A percentile compares a stretch with the other conserved stretches of the same genome.
Evolutionary conservation across 148 eudicot species (phyloP).

Genomic region (Drosera capensis): DNA sequence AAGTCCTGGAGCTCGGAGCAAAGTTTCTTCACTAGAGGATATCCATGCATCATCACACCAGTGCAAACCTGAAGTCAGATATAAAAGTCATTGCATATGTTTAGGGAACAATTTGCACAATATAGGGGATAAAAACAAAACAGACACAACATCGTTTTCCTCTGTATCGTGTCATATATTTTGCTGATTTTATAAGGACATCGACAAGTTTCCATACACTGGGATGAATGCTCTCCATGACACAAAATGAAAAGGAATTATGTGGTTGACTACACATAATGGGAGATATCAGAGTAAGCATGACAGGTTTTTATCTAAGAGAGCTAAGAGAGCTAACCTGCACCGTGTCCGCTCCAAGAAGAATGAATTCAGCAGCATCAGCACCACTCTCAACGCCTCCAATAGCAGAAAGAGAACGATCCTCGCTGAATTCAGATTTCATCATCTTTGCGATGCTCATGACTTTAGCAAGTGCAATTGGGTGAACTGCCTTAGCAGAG

Average conservation of each 20-base stretch:
- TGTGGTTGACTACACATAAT: too few relatives aligned
- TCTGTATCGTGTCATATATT: too few relatives aligned
- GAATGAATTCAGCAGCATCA: constrained; percentile 98
- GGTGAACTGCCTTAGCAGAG: constrained; percentile 88
- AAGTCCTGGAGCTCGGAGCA: constrained; percentile 91
- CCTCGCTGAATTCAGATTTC: constrained; percentile 67
- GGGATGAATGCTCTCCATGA: too few relatives aligned
- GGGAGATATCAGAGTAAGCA: too few relatives aligned
- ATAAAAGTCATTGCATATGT: background rate
- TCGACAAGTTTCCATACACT: too few relatives aligned
- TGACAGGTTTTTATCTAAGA: background rate
- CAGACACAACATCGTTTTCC: too few relatives aligned
- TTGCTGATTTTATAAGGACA: too few relatives aligned
- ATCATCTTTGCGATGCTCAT: constrained; percentile 97
- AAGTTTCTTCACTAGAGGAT: constrained; percentile 62
- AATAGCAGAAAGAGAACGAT: constrained; percentile 77
- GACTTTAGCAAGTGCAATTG: constrained; percentile 98
- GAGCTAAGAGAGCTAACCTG: constrained; percentile 38
- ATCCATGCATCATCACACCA: constrained; percentile 99
- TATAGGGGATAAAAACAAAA: background rate
- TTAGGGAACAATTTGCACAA: background rate
- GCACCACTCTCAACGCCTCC: constrained; percentile 96
- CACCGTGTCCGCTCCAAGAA: constrained; percentile 90
- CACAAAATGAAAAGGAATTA: too few relatives aligned
- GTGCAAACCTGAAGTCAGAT: constrained; percentile 70